Percentiles rank a stretch among this genome's conserved stretches.
These are phyloP conservation scores for Apiospora koreana DNA, from an alignment of 2,329 filamentous ascomycete genomes.

Conservation along the genomic window DNA sequence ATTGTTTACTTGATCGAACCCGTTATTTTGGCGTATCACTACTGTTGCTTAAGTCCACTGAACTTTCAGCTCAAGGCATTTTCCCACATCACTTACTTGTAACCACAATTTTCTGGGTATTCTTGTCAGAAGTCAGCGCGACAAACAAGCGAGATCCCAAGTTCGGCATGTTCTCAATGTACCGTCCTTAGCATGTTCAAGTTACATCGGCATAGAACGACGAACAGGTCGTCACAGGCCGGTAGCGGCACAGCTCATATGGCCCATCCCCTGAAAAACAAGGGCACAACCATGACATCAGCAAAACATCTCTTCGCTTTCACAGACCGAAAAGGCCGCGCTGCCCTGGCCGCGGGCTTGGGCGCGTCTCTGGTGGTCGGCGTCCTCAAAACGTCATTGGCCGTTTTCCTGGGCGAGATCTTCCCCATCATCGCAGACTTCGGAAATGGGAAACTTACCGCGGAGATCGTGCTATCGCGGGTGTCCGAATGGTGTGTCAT, in stretches of 20 bases:
- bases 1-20: neutral
- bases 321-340: conserved; percentile 61
- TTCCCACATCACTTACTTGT: neutral
- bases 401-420: conserved; percentile 72
- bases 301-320: conserved; percentile 67
- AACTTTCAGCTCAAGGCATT: neutral
- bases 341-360: conserved; percentile 55
- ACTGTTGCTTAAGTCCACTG: neutral
- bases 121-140: neutral
- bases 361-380: conserved; percentile 60
- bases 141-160: neutral
- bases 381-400: conserved; percentile 62
- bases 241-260: neutral
- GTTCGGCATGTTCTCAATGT: neutral
- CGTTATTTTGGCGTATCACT: neutral
- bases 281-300: conserved; percentile 11
- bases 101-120: neutral
- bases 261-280: neutral
- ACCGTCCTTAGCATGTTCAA: neutral
- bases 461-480: conserved; percentile 51
- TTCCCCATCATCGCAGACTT: conserved; percentile 72
- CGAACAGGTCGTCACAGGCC: neutral
- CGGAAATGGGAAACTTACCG: conserved; percentile 54
- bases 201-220: neutral
- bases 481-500: conserved; percentile 63